A percentile compares a stretch with the other conserved stretches of the same genome.
These are phyloP conservation scores for Polygonum maritimum DNA, from an alignment of 148 eudicot species.

Conservation along the genomic window DNA sequence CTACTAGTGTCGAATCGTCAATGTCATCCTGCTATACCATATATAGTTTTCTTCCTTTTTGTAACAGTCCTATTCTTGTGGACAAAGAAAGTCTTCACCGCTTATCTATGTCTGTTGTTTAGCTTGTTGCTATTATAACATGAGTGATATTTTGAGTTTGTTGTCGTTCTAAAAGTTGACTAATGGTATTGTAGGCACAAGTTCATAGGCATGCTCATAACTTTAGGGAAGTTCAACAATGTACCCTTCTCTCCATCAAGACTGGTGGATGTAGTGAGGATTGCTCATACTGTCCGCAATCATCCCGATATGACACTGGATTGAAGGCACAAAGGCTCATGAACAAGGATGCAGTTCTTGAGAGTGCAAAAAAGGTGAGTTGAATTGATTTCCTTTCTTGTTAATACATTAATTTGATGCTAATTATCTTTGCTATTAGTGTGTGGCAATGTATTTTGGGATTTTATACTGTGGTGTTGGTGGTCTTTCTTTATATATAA, in stretches of 20 bases:
- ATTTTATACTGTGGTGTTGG: neutral
- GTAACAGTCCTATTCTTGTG: neutral
- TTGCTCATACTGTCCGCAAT: slow-evolving; percentile 96
- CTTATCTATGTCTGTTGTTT: neutral
- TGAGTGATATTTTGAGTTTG: neutral
- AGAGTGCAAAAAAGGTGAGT: slow-evolving; percentile 77
- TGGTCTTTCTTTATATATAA: neutral
- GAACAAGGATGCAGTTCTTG: slow-evolving; percentile 71
- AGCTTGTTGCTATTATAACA: neutral
- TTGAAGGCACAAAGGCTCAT: slow-evolving; percentile 72
- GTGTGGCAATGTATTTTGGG: neutral
- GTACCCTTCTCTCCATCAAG: slow-evolving; percentile 93
- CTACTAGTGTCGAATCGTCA: neutral
- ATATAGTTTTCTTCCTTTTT: neutral
- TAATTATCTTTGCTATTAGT: neutral
- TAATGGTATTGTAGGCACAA: slow-evolving; percentile 57
- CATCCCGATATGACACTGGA: slow-evolving; percentile 84
- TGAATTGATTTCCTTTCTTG: neutral
- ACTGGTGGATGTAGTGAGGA: slow-evolving; percentile 99
- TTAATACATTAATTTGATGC: neutral
- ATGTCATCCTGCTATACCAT: neutral
- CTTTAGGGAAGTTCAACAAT: slow-evolving; percentile 97
- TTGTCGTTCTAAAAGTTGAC: neutral
- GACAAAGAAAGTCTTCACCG: neutral
- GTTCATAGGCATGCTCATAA: slow-evolving; percentile 98